These are phyloP conservation scores for Ceratobasidium sp. DNA, from an alignment of 1,284 basidiomycete species.

Conservation along the genomic window DNA sequence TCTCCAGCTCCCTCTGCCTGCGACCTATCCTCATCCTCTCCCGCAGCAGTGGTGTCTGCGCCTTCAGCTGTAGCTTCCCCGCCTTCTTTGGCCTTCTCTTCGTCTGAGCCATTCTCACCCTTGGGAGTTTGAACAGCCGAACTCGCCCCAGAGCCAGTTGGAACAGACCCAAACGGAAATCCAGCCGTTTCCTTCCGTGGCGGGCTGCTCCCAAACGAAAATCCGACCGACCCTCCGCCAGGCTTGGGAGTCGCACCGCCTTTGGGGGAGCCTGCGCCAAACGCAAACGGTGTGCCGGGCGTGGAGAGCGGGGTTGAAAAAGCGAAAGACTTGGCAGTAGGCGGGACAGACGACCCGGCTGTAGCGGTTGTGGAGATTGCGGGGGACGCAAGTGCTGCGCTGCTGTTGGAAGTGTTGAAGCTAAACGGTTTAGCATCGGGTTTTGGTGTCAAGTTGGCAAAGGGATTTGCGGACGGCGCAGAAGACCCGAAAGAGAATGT, in stretches of 20 bases:
- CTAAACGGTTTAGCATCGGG: slow-evolving; percentile 34
- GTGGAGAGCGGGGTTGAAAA: slow-evolving; percentile 34
- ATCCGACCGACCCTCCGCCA: slow-evolving; percentile 27
- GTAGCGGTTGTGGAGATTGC: slow-evolving; percentile 23
- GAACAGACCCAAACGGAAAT: slow-evolving; percentile 23
- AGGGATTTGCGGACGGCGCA: slow-evolving; percentile 13
- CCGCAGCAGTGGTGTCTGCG: slow-evolving; percentile 3
- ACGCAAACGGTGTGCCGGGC: slow-evolving; percentile 37
- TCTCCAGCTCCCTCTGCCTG: slow-evolving; percentile 43
- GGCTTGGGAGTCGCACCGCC: slow-evolving; percentile 12
- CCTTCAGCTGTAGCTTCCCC: neutral
- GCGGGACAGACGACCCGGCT: neutral
- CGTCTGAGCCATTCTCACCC: slow-evolving; percentile 7
- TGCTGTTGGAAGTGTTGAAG: slow-evolving; percentile 34
- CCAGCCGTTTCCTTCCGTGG: slow-evolving; percentile 17
- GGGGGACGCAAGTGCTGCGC: neutral
- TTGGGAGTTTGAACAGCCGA: slow-evolving; percentile 25
- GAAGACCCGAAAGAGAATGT: slow-evolving; percentile 40
- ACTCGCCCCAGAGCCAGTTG: neutral
- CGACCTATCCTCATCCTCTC: slow-evolving; percentile 33
- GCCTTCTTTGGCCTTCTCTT: slow-evolving; percentile 28
- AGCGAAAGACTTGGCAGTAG: slow-evolving; percentile 12
- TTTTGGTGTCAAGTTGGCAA: slow-evolving; percentile 29
- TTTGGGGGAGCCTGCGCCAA: slow-evolving; percentile 37
- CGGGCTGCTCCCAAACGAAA: slow-evolving; percentile 36